Conservation (phyloP, 768 basidiomycete genomes). For the Russula earlei region DNA sequence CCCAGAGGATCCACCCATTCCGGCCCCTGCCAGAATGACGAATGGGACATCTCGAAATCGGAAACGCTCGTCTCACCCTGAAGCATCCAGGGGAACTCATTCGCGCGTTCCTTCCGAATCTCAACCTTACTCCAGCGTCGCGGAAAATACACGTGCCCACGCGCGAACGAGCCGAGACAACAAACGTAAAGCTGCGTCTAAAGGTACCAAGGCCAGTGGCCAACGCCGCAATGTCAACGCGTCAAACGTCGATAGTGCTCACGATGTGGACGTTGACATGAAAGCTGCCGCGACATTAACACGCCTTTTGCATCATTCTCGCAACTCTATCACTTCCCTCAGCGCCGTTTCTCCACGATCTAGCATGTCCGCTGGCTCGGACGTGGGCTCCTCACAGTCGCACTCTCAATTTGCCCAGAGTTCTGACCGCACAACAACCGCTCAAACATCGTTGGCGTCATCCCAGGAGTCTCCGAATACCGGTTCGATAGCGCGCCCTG, state of each 20-base stretch:
- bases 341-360: constrained; percentile 63
- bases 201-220: neutral
- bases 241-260: constrained; percentile 25
- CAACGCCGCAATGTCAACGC: constrained; percentile 6
- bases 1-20: constrained; percentile 55
- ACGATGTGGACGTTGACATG: constrained; percentile 61
- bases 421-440: constrained; percentile 44
- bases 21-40: constrained; percentile 34
- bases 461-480: constrained; percentile 34
- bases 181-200: constrained; percentile 7
- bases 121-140: constrained; percentile 16
- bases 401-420: constrained; percentile 60
- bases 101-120: constrained; percentile 4
- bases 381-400: constrained; percentile 51
- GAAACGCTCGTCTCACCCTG: constrained; percentile 18
- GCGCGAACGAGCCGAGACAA: constrained; percentile 9
- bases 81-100: constrained; percentile 11
- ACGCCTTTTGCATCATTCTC: constrained; percentile 54
- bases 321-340: constrained; percentile 42
- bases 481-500: constrained; percentile 24
- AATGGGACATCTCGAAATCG: constrained; percentile 23
- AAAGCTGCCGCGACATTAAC: constrained; percentile 78
- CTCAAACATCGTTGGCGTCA: constrained; percentile 32
- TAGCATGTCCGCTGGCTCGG: constrained; percentile 59
- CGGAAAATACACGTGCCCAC: constrained; percentile 19